Evolutionary conservation across 2,329 filamentous ascomycete genomes (phyloP).

Genomic region (Fusarium sp.): DNA sequence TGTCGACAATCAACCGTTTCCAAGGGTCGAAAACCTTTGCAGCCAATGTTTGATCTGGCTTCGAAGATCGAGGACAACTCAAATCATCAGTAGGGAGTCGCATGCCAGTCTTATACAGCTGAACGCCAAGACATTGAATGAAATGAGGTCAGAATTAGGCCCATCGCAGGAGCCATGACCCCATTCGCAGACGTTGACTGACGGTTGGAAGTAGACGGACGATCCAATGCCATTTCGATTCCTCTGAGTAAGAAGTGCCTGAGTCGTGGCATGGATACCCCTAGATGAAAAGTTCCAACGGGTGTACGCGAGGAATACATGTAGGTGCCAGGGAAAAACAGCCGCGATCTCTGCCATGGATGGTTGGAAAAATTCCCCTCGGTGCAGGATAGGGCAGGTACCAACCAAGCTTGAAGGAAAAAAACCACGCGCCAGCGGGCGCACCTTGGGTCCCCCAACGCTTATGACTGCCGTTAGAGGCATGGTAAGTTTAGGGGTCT

Average conservation of each 20-base stretch:
- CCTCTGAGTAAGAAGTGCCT: slow-evolving; percentile 21
- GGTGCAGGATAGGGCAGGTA: slow-evolving; percentile 11
- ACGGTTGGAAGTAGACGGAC: not conserved
- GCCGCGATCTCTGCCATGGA: slow-evolving; percentile 22
- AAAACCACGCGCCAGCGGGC: slow-evolving; percentile 35
- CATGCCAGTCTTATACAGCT: not conserved
- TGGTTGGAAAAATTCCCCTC: slow-evolving; percentile 21
- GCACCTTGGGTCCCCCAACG: slow-evolving; percentile 24
- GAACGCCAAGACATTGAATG: slow-evolving; percentile 2
- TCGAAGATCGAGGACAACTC: not conserved
- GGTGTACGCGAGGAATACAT: slow-evolving; percentile 34
- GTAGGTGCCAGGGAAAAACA: slow-evolving; percentile 20
- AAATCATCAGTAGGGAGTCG: not conserved
- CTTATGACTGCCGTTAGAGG: slow-evolving; percentile 40
- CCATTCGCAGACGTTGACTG: not conserved
- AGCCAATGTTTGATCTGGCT: slow-evolving; percentile 6
- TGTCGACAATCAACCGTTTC: not conserved
- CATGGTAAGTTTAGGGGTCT: slow-evolving; percentile 34
- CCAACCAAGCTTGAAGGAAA: not conserved
- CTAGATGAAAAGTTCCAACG: slow-evolving; percentile 24
- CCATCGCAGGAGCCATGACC: not conserved
- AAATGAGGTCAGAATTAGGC: not conserved
- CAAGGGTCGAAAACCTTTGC: slow-evolving; percentile 12
- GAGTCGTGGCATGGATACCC: slow-evolving; percentile 23
- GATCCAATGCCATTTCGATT: not conserved